A percentile compares a stretch with the other conserved stretches of the same genome.
Evolutionary conservation across 1,139 yeast species (phyloP).

Genomic region (Protomyces inouyei): DNA sequence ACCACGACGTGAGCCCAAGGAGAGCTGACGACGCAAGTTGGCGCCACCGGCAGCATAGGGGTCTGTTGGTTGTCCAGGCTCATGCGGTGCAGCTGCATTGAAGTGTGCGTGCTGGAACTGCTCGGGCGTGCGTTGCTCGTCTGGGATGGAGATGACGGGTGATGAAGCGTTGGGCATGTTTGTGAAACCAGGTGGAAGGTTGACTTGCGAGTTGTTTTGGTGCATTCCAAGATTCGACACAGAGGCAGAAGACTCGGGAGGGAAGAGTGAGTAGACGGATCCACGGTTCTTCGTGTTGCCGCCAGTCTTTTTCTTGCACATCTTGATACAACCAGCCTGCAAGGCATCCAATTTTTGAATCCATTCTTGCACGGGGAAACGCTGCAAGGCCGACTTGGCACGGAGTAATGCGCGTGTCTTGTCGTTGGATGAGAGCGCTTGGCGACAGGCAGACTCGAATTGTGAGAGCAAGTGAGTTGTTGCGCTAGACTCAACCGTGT

Average conservation of each 20-base stretch:
- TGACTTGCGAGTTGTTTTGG: slow-evolving; percentile 19
- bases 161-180: slow-evolving; percentile 26
- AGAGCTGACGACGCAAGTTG: slow-evolving; percentile 21
- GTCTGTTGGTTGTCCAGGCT: slow-evolving; percentile 8
- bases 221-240: slow-evolving; percentile 20
- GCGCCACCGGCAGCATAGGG: slow-evolving; percentile 6
- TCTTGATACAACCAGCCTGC: slow-evolving; percentile 26
- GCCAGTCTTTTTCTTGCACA: slow-evolving; percentile 22
- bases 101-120: background rate
- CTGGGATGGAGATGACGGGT: slow-evolving; percentile 13
- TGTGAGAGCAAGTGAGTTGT: slow-evolving; percentile 28
- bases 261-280: slow-evolving; percentile 24
- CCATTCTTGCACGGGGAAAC: slow-evolving; percentile 30
- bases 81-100: background rate
- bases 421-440: slow-evolving; percentile 26
- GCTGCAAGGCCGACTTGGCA: slow-evolving; percentile 27
- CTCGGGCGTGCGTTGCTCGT: slow-evolving; percentile 3
- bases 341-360: slow-evolving; percentile 24
- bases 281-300: slow-evolving; percentile 25
- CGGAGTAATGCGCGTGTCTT: slow-evolving; percentile 27
- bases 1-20: slow-evolving; percentile 28
- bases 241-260: slow-evolving; percentile 21
- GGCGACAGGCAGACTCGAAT: slow-evolving; percentile 28
- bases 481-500: slow-evolving; percentile 28
- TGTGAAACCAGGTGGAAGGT: slow-evolving; percentile 19